phyloP scores from a whole-genome alignment of 164 flowering plant species.

The Aristolochia contorta region DNA sequence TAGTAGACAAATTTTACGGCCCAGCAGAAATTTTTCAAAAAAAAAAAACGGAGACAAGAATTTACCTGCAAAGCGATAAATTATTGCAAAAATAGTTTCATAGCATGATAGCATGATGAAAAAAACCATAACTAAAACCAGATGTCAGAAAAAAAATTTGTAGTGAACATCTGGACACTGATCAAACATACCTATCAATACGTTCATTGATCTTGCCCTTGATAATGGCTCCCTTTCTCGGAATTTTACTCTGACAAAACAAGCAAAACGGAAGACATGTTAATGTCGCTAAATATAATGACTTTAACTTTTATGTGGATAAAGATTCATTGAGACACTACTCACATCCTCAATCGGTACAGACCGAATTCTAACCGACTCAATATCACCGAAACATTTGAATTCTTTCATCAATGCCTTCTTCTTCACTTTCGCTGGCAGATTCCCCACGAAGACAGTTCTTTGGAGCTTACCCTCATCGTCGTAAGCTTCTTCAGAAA shows the following conservation, averaged over 20 bases:
- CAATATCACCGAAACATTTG: slow-evolving; percentile 72
- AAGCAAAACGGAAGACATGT: slow-evolving; percentile 5
- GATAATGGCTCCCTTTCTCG: slow-evolving; percentile 75
- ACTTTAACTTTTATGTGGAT: no score
- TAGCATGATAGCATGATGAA: no score
- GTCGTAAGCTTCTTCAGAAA: slow-evolving; percentile 71
- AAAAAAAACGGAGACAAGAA: no score
- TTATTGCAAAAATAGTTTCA: no score
- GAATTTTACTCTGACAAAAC: slow-evolving; percentile 49
- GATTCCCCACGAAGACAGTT: slow-evolving; percentile 91
- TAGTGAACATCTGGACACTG: no score
- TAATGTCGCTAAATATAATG: no score
- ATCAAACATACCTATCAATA: slow-evolving; percentile 51
- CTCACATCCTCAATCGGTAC: slow-evolving; percentile 78
- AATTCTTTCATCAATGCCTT: slow-evolving; percentile 71
- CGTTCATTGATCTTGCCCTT: slow-evolving; percentile 64
- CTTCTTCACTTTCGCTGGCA: slow-evolving; percentile 83
- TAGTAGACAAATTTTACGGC: no score
- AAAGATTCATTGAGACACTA: neutral
- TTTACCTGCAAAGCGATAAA: no score
- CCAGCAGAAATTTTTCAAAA: no score
- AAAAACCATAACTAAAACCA: neutral
- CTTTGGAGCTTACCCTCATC: slow-evolving; percentile 82
- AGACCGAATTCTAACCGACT: slow-evolving; percentile 87
- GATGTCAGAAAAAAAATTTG: neutral